Conservation (phyloP, 345 rosid genomes). For the Physaria fendleri region DNA sequence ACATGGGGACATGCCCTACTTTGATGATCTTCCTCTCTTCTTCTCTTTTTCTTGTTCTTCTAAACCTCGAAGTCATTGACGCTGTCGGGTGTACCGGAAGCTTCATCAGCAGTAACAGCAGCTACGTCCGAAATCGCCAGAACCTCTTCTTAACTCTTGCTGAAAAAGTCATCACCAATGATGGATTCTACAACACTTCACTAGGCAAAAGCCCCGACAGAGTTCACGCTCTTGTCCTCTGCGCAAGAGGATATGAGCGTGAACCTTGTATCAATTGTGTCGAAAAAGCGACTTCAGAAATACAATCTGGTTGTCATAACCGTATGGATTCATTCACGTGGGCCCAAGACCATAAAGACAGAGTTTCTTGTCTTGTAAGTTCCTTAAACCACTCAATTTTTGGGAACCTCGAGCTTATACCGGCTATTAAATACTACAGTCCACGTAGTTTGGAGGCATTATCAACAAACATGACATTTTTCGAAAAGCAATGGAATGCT, state of each 20-base stretch:
- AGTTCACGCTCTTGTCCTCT: conserved; percentile 26
- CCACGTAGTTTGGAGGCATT: not conserved
- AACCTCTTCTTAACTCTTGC: not conserved
- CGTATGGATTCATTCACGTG: conserved; percentile 24
- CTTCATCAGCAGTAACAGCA: not conserved
- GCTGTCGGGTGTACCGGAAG: not conserved
- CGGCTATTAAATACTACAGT: not conserved
- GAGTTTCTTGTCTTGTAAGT: conserved; percentile 28
- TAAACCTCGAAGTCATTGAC: not conserved
- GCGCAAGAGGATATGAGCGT: conserved; percentile 27
- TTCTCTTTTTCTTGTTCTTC: conserved; percentile 8
- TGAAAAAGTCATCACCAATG: not conserved
- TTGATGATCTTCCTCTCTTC: conserved; percentile 2
- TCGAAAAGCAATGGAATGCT: conserved; percentile 18
- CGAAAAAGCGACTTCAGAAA: not conserved
- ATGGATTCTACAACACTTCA: conserved; percentile 28
- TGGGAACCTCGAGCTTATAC: conserved; percentile 6
- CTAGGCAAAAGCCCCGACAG: conserved; percentile 1
- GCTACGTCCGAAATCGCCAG: not conserved
- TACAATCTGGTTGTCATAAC: conserved; percentile 12
- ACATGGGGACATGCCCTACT: not conserved
- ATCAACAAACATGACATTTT: conserved; percentile 13
- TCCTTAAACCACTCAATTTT: conserved; percentile 18
- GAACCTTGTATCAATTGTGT: conserved; percentile 24
- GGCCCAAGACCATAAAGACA: not conserved